Base-by-base conservation (phyloP, 192 early-diverging fungal species). In the Entrophospora sp. region DNA sequence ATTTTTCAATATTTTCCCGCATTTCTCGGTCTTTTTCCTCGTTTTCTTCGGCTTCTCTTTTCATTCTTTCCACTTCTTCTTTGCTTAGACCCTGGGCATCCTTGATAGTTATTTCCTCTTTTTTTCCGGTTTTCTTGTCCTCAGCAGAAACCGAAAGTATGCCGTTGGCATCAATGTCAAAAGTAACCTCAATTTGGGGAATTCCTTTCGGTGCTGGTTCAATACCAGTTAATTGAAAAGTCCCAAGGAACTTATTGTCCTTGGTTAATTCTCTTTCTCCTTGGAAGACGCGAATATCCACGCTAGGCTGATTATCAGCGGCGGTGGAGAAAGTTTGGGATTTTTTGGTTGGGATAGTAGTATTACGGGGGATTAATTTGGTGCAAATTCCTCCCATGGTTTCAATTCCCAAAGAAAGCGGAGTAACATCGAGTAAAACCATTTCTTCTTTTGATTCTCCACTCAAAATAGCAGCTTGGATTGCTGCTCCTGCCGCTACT, bases 161-260 rank as follows among this genome's bases (percentile, higher is more conserved):
- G 81, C 95, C 95, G 71, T 98, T 91, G 53, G 95, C 94, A 77
- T 98, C 92, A 85, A 98, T 95, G 77, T 98, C 95, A 70, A 98
- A 98, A 18, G 89, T 86, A 52, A 98, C 95, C 77, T 94, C 91
- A 69, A 97, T 87, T 80, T 97, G 92, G 27, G 95, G 95, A 36
- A 92, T 84, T 73, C 93, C 93, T 81, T 90, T 89, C 35, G 91
- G 91, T n/a, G 93, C 92, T 22, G 95, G 95, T 30, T 93, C 89
- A 71, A 97, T 83, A 44, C 95, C 95, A 55, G 84, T 83, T 58
- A 75, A 62, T 69, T 68, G 58, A 88, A 97, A 97, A 79, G 94
- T 90, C 63, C 93, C 93, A 66, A 97, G 81, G 12, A 95, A 75
- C 77, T 96, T 96, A 87, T 97, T 97, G 83, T 97, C 93, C 59